A percentile compares a stretch with the other conserved stretches of the same genome.
phyloP scores from a whole-genome alignment of 192 early-diverging fungal species.

The Mortierella alpina region DNA sequence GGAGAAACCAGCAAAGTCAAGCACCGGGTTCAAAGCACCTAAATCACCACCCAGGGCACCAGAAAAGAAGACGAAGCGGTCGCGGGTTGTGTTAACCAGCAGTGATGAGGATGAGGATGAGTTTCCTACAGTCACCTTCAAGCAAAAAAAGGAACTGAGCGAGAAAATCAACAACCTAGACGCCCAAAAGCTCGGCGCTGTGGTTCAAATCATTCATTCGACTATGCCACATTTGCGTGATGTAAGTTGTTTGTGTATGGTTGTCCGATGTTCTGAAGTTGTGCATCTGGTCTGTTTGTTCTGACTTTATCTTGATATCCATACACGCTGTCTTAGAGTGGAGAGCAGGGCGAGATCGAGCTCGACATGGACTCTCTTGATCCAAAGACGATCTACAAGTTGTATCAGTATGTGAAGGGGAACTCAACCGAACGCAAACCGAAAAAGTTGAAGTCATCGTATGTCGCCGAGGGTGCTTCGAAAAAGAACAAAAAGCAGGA shows the following conservation, averaged over 20 bases:
- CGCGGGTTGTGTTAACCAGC: slow-evolving; percentile 33
- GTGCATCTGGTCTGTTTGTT: not conserved
- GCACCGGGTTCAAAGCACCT: slow-evolving; percentile 10
- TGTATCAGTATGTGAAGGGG: slow-evolving; percentile 87
- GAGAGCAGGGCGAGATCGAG: slow-evolving; percentile 91
- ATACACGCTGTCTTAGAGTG: slow-evolving; percentile 26
- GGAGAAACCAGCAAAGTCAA: slow-evolving; percentile 34
- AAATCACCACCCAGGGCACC: slow-evolving; percentile 25
- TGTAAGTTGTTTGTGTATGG: slow-evolving; percentile 25
- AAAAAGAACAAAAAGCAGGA: slow-evolving; percentile 57
- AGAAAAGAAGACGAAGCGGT: slow-evolving; percentile 37
- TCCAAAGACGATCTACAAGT: slow-evolving; percentile 80
- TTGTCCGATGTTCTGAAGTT: not conserved
- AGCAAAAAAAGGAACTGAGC: slow-evolving; percentile 90
- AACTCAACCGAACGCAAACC: slow-evolving; percentile 58
- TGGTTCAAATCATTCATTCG: slow-evolving; percentile 79
- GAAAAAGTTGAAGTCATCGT: slow-evolving; percentile 58
- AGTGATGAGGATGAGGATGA: slow-evolving; percentile 49
- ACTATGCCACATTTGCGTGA: slow-evolving; percentile 69
- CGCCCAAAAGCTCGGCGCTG: slow-evolving; percentile 72
- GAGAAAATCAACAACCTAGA: slow-evolving; percentile 72
- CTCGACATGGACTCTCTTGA: slow-evolving; percentile 95
- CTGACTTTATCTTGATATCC: not conserved
- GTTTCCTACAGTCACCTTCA: slow-evolving; percentile 74
- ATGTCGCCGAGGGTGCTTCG: slow-evolving; percentile 61